Percentiles rank a stretch among this genome's conserved stretches.
Evolutionary conservation across 2,329 filamentous ascomycete species (phyloP).

Genomic region (Cryoendolithus antarcticus): DNA sequence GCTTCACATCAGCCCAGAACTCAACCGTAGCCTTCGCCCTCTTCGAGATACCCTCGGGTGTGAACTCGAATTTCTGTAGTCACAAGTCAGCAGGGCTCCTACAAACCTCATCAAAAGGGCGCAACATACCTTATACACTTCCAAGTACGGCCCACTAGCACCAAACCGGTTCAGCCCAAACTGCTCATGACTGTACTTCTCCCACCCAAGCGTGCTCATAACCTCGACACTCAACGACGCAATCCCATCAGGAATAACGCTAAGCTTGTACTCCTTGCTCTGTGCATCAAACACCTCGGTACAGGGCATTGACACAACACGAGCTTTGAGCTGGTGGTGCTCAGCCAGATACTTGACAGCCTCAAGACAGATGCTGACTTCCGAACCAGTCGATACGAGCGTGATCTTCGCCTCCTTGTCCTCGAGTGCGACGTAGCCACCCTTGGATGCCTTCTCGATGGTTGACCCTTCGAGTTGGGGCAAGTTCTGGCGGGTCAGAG

Average conservation of each 20-base stretch:
- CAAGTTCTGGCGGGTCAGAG: constrained; percentile 94
- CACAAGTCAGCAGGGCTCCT: constrained; percentile 26
- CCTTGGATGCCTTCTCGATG: constrained; percentile 81
- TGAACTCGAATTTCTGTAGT: constrained; percentile 93
- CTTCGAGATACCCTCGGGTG: constrained; percentile 90
- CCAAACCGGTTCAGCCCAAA: constrained; percentile 99
- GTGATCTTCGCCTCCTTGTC: constrained; percentile 74
- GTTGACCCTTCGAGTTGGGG: constrained; percentile 92
- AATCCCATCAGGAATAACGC: constrained; percentile 85
- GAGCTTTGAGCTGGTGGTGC: constrained; percentile 74
- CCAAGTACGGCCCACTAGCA: constrained; percentile 92
- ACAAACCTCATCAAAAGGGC: not conserved
- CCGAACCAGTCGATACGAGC: constrained; percentile 87
- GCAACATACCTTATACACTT: constrained; percentile 69
- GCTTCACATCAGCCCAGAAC: constrained; percentile 93
- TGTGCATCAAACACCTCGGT: constrained; percentile 94
- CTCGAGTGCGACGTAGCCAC: constrained; percentile 85
- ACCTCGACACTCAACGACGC: constrained; percentile 89
- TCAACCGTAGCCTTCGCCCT: constrained; percentile 82
- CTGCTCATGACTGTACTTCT: constrained; percentile 98
- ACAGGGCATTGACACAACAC: constrained; percentile 92
- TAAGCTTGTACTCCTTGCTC: constrained; percentile 86
- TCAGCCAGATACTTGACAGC: constrained; percentile 84
- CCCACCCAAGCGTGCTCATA: constrained; percentile 96
- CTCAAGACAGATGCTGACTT: constrained; percentile 88